Conservation (phyloP, 1,284 basidiomycete species). For the Sparassis latifolia region DNA sequence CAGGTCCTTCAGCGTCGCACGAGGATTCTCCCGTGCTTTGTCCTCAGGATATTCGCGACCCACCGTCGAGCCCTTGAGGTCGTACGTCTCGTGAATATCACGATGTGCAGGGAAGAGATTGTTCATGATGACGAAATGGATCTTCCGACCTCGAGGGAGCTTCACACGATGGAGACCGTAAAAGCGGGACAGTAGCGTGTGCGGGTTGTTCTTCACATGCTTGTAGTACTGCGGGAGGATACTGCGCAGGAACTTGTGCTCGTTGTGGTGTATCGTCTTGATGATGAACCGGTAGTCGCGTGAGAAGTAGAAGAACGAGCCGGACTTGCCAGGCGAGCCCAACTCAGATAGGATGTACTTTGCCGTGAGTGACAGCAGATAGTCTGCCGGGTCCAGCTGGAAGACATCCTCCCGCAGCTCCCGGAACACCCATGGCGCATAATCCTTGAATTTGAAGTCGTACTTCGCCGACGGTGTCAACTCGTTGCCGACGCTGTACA, state of each 20-base stretch:
- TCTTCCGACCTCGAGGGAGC: slow-evolving; percentile 88
- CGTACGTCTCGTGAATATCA: slow-evolving; percentile 97
- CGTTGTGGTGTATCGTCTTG: slow-evolving; percentile 94
- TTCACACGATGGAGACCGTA: slow-evolving; percentile 98
- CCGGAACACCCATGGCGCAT: slow-evolving; percentile 97
- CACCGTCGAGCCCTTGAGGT: slow-evolving; percentile 92
- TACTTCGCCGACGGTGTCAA: slow-evolving; percentile 94
- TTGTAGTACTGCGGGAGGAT: slow-evolving; percentile 85
- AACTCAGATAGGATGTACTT: slow-evolving; percentile 98
- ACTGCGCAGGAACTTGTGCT: slow-evolving; percentile 88
- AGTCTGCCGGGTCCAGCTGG: slow-evolving; percentile 94
- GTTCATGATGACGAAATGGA: slow-evolving; percentile 99
- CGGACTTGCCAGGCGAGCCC: slow-evolving; percentile 97
- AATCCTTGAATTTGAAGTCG: slow-evolving; percentile 99
- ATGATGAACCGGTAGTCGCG: slow-evolving; percentile 99
- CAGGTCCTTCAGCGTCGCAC: slow-evolving; percentile 90
- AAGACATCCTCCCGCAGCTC: slow-evolving; percentile 93
- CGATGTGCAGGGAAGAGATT: slow-evolving; percentile 97
- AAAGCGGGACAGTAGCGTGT: slow-evolving; percentile 90
- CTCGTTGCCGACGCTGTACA: slow-evolving; percentile 84
- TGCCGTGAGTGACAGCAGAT: slow-evolving; percentile 90
- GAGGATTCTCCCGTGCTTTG: slow-evolving; percentile 71
- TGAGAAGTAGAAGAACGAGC: slow-evolving; percentile 99
- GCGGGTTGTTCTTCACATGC: slow-evolving; percentile 88
- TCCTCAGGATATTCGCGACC: slow-evolving; percentile 88